Base-by-base conservation (phyloP, 73 alveolate species). In the Stentor roeselii region DNA sequence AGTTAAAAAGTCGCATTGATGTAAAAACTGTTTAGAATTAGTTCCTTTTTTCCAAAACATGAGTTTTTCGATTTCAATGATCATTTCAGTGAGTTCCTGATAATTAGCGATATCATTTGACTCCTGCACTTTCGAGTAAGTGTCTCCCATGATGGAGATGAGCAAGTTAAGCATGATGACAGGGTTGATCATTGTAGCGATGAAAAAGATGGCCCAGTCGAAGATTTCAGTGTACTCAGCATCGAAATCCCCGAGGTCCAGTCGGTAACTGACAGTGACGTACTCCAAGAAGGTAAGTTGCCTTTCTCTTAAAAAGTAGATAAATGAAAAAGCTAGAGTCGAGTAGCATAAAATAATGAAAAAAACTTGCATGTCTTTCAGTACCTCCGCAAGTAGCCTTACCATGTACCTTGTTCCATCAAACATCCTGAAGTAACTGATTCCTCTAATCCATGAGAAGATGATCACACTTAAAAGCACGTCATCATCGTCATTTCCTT, bases 301-400 rank as follows among this genome's bases (percentile, higher is more conserved):
- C 6, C 30, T 60, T 6, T 21, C 78, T 27, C 11, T 60, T 4
- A 60, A 11, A 30, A 36, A 76, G 84, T 6, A 76, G 3, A 76
- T 36, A 76, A 76, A 76, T 76, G 84, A 11, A 76, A 76, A 76
- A 76, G 84, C 84, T 4, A 76, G 30, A 11, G 76, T 36, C 30
- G 84, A 34, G 80, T 76, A 76, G 34, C 14, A 39, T 3, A 76
- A 30, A 3, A 76, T 11, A 3, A 76, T 36, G 15, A 76, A 11
- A 82, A 76, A 76, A 4, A 36, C 78, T 3, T 3, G 11, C 78
- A 76, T 76, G 84, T 76, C 84, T 39, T 36, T 76, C 6, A 76
- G 14, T 31, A 76, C 84, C 35, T 76, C 84, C 3, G 76, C 14
- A 31, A 76, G 3, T 39, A 76, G 30, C 3, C 30, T 76, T 4